Percentiles rank a stretch among this genome's conserved stretches.
Conservation (phyloP, 352 stramenopile species). For the Globisporangium echinulatum region DNA sequence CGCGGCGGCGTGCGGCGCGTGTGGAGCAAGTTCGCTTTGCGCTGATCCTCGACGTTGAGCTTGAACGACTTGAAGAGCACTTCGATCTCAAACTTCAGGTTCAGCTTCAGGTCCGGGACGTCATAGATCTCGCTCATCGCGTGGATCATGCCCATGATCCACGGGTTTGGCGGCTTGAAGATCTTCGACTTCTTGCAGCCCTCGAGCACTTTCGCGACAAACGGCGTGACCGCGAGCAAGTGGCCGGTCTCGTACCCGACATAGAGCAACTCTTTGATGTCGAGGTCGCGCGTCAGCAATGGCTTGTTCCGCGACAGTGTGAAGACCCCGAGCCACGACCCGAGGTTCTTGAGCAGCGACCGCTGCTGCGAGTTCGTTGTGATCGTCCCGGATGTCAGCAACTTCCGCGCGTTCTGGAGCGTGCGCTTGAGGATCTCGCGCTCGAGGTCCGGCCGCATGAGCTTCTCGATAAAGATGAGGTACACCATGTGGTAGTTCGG, state of each 20-base stretch:
- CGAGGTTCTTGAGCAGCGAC: conserved; percentile 98
- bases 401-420: conserved; percentile 93
- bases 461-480: conserved; percentile 96
- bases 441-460: conserved; percentile 91
- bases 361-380: conserved; percentile 97
- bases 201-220: conserved; percentile 98
- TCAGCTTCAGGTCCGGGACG: conserved; percentile 99
- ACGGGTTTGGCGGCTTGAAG: conserved; percentile 98
- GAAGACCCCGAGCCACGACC: conserved; percentile 97
- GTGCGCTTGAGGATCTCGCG: conserved; percentile 94
- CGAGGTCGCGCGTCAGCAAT: conserved; percentile 95
- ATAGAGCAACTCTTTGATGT: conserved; percentile 98
- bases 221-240: conserved; percentile 97
- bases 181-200: conserved; percentile 96
- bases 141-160: conserved; percentile 98
- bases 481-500: conserved; percentile 98
- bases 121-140: conserved; percentile 97
- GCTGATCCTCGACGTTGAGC: conserved; percentile 95
- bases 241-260: conserved; percentile 94
- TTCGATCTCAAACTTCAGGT: conserved; percentile 99
- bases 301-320: conserved; percentile 97
- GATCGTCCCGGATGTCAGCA: conserved; percentile 96
- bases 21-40: conserved; percentile 90
- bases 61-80: conserved; percentile 99
- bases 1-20: conserved; percentile 89